A percentile compares a stretch with the other conserved stretches of the same genome.
phyloP scores from a whole-genome alignment of 1,284 basidiomycete species.

The Cryptococcus sp. region DNA sequence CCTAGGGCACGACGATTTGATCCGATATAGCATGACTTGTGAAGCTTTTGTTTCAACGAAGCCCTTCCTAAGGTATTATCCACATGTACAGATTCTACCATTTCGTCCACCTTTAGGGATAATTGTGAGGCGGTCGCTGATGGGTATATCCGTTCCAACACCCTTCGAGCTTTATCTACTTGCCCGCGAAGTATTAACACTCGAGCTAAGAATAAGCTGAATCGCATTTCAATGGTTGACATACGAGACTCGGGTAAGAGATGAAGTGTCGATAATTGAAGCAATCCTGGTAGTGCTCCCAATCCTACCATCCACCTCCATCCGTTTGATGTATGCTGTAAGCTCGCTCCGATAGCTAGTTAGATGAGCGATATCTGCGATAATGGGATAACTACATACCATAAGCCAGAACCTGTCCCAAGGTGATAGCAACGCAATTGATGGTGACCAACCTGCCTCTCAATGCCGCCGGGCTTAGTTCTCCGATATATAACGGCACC shows the following conservation, averaged over 20 bases:
- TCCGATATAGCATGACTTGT: constrained; percentile 57
- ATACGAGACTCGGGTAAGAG: constrained; percentile 71
- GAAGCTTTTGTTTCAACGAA: constrained; percentile 57
- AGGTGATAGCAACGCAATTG: constrained; percentile 49
- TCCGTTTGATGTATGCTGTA: constrained; percentile 59
- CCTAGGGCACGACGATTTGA: constrained; percentile 66
- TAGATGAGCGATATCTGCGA: constrained; percentile 1
- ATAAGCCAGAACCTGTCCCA: constrained; percentile 71
- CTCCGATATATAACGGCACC: constrained; percentile 77
- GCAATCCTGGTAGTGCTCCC: constrained; percentile 61
- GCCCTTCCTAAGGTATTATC: constrained; percentile 62
- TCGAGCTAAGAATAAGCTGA: constrained; percentile 53
- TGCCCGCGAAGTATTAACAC: constrained; percentile 62
- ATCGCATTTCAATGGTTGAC: constrained; percentile 13
- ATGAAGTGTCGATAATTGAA: constrained; percentile 61
- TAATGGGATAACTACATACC: constrained; percentile 41
- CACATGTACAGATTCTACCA: constrained; percentile 58
- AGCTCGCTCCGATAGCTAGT: constrained; percentile 61
- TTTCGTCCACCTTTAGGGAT: constrained; percentile 61
- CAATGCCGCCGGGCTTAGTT: constrained; percentile 69
- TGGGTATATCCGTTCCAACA: constrained; percentile 65
- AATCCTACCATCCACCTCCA: constrained; percentile 84
- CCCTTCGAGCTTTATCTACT: constrained; percentile 52
- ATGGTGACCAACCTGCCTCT: constrained; percentile 67
- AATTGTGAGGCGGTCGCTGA: constrained; percentile 61